Base-by-base conservation (phyloP, 2,329 filamentous ascomycete species). In the Diaporthe eres region DNA sequence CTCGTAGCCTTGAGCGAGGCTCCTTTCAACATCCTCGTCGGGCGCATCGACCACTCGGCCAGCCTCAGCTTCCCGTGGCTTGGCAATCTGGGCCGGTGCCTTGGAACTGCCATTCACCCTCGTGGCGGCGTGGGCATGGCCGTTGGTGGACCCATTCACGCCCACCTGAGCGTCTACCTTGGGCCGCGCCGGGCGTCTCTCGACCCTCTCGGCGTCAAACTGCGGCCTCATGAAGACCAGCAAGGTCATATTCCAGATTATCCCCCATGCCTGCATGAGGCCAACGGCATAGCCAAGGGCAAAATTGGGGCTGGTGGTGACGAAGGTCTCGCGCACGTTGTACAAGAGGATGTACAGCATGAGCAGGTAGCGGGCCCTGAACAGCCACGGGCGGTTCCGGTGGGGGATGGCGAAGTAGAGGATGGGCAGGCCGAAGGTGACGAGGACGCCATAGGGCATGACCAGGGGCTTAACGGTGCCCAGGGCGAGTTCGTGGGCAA, bases 351-450 rank as follows among this genome's bases (percentile, higher is more conserved):
- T 82, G 12, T 84, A 79, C 10, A 83, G 85, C 73, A 89, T 82
- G 28, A 92, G 84, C 17, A 86, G 81, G 86, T 88, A 92, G 58
- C 87, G 83, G 44, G 86, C 85, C 12, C 79, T 83, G 78, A 89
- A 90, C 15, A 91, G 78, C 87, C 87, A 89, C 7, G 86, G 86
- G 12, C 86, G 84, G 2, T 84, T 82, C 44, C 81, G 84, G 79
- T 92, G 90, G 1, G 90, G 89, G 76, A 92, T 85, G 67, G 87
- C 83, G 19, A 93, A 85, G 81, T 91, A 93, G 4, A 90, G 77
- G 1, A 87, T 81, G 0, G 90, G 88, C 3, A 93, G 73, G 57
- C 90, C 65, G 60, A 88, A 84, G 39, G 85, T 80, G 4, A 86
- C 87, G 31, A 90, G 75, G 9, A 91, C 75, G 74, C 86, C 84